Percentiles rank a stretch among this genome's conserved stretches.
Evolutionary conservation across 2,329 filamentous ascomycete genomes (phyloP).

Genomic region (Talaromyces sp.): DNA sequence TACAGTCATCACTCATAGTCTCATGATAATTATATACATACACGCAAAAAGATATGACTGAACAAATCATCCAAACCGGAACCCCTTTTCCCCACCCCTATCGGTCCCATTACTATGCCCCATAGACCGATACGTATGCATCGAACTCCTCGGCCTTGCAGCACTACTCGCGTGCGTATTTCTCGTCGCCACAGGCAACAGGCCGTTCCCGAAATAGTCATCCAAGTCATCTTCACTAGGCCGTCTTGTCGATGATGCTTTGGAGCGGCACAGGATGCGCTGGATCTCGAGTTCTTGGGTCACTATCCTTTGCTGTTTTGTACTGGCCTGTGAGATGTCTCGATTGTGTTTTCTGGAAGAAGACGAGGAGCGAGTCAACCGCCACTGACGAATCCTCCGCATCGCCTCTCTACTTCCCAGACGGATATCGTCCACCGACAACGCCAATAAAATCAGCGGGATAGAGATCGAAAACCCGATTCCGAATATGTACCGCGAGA

Average conservation of each 20-base stretch:
- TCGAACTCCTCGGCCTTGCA: constrained; percentile 4
- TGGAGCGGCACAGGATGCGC: constrained; percentile 11
- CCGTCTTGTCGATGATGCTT: constrained; percentile 1
- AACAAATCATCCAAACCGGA: neutral
- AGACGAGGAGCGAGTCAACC: neutral
- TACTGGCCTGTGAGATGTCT: neutral
- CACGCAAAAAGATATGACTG: neutral
- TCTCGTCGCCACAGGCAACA: constrained; percentile 14
- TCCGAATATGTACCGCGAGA: constrained; percentile 55
- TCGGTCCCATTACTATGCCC: neutral
- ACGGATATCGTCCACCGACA: constrained; percentile 44
- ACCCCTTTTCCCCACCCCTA: neutral
- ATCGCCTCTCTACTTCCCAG: constrained; percentile 28
- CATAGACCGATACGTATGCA: constrained; percentile 12
- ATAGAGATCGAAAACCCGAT: constrained; percentile 54
- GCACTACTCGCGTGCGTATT: constrained; percentile 5
- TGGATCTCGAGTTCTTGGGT: constrained; percentile 12
- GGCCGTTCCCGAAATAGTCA: constrained; percentile 13
- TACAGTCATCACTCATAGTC: constrained; percentile 1
- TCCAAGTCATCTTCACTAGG: constrained; percentile 3
- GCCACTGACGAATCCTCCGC: constrained; percentile 26
- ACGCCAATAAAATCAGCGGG: constrained; percentile 46
- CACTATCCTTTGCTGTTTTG: constrained; percentile 2
- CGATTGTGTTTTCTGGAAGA: neutral
- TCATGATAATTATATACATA: constrained; percentile 8